Percentiles rank a stretch among this genome's conserved stretches.
Conservation (phyloP, 2,329 filamentous ascomycete species). For the Ophiostoma ips region DNA sequence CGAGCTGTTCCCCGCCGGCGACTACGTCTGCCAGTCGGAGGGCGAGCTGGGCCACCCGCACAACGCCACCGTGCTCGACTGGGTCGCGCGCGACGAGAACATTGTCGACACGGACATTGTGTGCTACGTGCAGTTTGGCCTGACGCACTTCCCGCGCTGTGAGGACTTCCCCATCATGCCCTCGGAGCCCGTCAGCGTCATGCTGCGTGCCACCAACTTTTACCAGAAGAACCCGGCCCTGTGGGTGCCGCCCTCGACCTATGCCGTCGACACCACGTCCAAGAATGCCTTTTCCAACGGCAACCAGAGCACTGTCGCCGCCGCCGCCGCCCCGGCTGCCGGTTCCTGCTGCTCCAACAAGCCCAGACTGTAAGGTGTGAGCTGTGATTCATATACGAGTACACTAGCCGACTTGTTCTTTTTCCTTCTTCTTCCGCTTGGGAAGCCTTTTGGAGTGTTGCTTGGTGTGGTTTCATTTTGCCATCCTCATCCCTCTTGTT, state of each 20-base stretch:
- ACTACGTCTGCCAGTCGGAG: slow-evolving; percentile 76
- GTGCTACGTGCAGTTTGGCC: slow-evolving; percentile 85
- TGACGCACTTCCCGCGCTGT: slow-evolving; percentile 77
- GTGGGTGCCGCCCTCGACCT: slow-evolving; percentile 57
- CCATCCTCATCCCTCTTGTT: too few species aligned
- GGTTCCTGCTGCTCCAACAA: slow-evolving; percentile 4
- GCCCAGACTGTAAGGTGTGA: slow-evolving; percentile 7
- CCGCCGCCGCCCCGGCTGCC: neutral
- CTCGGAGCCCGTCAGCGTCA: slow-evolving; percentile 66
- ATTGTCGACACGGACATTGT: slow-evolving; percentile 78
- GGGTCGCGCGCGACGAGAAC: slow-evolving; percentile 56
- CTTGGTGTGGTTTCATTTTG: neutral
- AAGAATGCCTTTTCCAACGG: slow-evolving; percentile 7
- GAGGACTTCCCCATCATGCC: slow-evolving; percentile 94
- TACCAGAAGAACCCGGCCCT: slow-evolving; percentile 66
- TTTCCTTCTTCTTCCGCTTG: slow-evolving; percentile 5
- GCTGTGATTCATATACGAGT: neutral
- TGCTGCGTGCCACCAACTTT: slow-evolving; percentile 70
- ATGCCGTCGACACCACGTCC: slow-evolving; percentile 9
- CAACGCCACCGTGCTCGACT: slow-evolving; percentile 49
- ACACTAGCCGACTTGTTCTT: neutral
- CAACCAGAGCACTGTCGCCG: slow-evolving; percentile 1
- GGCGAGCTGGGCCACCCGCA: slow-evolving; percentile 50
- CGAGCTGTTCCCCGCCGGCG: slow-evolving; percentile 71
- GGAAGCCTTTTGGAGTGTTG: neutral